A percentile compares a stretch with the other conserved stretches of the same genome.
phyloP scores from a whole-genome alignment of 208 protist species.

The Vickermania spadyakhi region DNA sequence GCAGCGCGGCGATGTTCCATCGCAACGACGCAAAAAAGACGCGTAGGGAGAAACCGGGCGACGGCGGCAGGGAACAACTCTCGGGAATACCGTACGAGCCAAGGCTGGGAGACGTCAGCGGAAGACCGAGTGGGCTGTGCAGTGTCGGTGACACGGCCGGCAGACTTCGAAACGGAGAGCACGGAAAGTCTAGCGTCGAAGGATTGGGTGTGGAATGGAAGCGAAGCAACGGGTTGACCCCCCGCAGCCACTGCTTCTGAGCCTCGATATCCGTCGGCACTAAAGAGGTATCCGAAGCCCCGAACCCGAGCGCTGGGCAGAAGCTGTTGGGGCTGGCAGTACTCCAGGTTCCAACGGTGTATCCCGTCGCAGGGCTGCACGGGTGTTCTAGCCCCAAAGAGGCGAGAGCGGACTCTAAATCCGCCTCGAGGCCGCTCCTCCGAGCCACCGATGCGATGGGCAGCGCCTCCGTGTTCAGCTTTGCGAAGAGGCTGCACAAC shows the following conservation, averaged over 20 bases:
- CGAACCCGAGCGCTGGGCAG: neutral
- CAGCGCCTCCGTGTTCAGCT: conserved; percentile 42
- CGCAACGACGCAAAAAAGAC: conserved; percentile 30
- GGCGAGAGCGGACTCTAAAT: neutral
- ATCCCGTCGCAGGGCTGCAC: neutral
- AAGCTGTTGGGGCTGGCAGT: neutral
- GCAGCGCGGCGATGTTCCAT: conserved; percentile 40
- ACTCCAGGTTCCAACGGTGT: too few relatives aligned
- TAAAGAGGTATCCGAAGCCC: neutral
- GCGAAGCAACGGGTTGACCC: neutral
- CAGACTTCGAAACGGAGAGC: neutral
- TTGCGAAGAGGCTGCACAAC: conserved; percentile 20
- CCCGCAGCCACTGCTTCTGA: neutral
- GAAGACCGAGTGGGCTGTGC: neutral
- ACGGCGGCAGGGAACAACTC: neutral
- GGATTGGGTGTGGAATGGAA: neutral
- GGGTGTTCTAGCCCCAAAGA: neutral
- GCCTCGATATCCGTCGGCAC: neutral
- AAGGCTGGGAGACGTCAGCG: too few relatives aligned
- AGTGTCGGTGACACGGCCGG: neutral
- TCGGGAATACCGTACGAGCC: too few relatives aligned
- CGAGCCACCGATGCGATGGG: conserved; percentile 21
- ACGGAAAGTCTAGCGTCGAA: neutral
- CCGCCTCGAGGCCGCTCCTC: conserved; percentile 9
- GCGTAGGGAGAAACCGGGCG: conserved; percentile 13